Conservation (phyloP, 2,329 filamentous ascomycete species). For the Lasiodiplodia hormozganensis region DNA sequence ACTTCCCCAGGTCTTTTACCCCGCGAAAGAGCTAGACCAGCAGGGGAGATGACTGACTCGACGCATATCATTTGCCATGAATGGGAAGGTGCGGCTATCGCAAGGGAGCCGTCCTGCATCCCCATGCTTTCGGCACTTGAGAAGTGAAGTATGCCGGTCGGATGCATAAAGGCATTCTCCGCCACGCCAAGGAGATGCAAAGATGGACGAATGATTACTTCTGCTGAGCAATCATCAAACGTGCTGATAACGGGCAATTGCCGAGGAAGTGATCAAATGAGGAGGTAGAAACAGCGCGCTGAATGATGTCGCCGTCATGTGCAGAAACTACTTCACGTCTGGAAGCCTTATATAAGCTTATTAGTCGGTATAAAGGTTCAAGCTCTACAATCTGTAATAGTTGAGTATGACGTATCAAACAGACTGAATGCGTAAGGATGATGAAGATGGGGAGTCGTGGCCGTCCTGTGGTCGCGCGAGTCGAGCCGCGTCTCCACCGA, state of each 20-base stretch:
- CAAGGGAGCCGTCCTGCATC: neutral
- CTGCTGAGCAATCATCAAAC: neutral
- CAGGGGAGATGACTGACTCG: neutral
- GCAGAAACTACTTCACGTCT: neutral
- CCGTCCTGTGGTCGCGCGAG: neutral
- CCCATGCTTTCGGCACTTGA: slow-evolving; percentile 12
- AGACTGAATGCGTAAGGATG: neutral
- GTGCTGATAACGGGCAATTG: neutral
- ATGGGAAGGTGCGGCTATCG: neutral
- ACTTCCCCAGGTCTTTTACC: slow-evolving; percentile 15
- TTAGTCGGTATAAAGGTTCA: neutral
- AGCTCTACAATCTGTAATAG: neutral
- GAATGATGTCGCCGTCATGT: too few species aligned
- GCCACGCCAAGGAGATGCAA: neutral
- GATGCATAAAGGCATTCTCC: neutral
- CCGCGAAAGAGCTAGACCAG: slow-evolving; percentile 1
- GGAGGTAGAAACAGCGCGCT: neutral
- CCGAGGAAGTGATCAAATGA: neutral
- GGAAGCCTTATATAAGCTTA: neutral
- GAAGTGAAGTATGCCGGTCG: neutral
- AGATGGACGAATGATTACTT: neutral
- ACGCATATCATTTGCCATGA: neutral
- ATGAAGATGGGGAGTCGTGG: neutral
- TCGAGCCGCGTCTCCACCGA: slow-evolving; percentile 1
- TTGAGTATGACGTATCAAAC: neutral